phyloP scores from a whole-genome alignment of 2,329 filamentous ascomycete species.

The Neophaeococcomyces mojaviensis region DNA sequence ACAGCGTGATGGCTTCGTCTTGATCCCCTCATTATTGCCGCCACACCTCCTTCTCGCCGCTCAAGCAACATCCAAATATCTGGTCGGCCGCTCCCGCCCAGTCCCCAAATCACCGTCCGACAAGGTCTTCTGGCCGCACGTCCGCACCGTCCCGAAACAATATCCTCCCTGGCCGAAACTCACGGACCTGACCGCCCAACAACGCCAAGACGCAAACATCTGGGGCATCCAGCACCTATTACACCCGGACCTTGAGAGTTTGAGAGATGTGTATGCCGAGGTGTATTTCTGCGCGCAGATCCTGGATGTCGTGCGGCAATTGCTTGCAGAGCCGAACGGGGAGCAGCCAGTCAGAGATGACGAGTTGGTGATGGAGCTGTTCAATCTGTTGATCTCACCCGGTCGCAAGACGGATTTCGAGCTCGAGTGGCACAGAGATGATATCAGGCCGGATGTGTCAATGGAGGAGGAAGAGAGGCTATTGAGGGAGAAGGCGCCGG shows the following conservation, averaged over 20 bases:
- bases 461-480: constrained; percentile 59
- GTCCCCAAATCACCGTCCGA: constrained; percentile 37
- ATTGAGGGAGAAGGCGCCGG: constrained; percentile 44
- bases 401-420: constrained; percentile 55
- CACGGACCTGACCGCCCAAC: constrained; percentile 41
- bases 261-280: constrained; percentile 53
- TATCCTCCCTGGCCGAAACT: constrained; percentile 67
- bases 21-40: constrained; percentile 59
- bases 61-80: constrained; percentile 50
- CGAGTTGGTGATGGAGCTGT: constrained; percentile 74
- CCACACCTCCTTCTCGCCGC: constrained; percentile 50
- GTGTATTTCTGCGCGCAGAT: constrained; percentile 66
- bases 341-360: constrained; percentile 38
- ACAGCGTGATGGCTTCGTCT: constrained; percentile 65
- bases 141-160: constrained; percentile 80
- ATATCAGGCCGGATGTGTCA: constrained; percentile 60
- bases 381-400: constrained; percentile 75
- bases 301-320: constrained; percentile 54
- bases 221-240: constrained; percentile 86
- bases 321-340: constrained; percentile 43
- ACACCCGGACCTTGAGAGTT: constrained; percentile 58
- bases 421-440: constrained; percentile 79
- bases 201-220: constrained; percentile 51
- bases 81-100: constrained; percentile 55
- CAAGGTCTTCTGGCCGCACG: constrained; percentile 57